Evolutionary conservation across 2,329 filamentous ascomycete genomes (phyloP).

Genomic region (Shiraia bambusicola): DNA sequence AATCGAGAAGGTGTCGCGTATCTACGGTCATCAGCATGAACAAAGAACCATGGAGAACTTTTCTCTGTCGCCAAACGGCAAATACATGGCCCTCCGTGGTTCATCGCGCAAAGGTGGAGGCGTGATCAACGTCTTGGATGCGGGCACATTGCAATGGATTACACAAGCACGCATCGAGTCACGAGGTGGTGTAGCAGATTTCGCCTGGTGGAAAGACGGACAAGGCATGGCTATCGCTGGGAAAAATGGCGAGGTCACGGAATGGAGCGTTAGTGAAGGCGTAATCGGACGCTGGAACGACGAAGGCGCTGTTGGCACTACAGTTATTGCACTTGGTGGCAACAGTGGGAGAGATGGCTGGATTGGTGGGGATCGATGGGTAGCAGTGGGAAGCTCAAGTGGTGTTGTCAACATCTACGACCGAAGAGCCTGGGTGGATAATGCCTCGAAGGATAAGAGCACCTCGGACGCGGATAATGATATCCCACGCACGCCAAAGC

Average conservation of each 20-base stretch:
- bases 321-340: constrained; percentile 77
- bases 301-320: constrained; percentile 84
- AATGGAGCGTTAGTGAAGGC: constrained; percentile 73
- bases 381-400: constrained; percentile 80
- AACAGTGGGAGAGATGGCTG: constrained; percentile 58
- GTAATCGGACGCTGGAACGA: constrained; percentile 85
- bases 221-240: constrained; percentile 79
- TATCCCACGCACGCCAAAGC: constrained; percentile 69
- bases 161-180: constrained; percentile 80
- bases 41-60: constrained; percentile 91
- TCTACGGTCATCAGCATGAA: constrained; percentile 75
- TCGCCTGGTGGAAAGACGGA: constrained; percentile 88
- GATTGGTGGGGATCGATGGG: constrained; percentile 82
- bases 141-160: constrained; percentile 82
- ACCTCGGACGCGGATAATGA: constrained; percentile 41
- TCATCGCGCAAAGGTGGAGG: constrained; percentile 83
- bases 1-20: constrained; percentile 77
- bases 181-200: constrained; percentile 81
- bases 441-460: constrained; percentile 12
- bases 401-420: constrained; percentile 96
- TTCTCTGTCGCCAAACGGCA: constrained; percentile 81
- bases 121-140: constrained; percentile 80
- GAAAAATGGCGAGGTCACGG: constrained; percentile 84
- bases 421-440: constrained; percentile 62
- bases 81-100: constrained; percentile 80